phyloP scores from a whole-genome alignment of 2,329 filamentous ascomycete species.

The Neurospora sp. region DNA sequence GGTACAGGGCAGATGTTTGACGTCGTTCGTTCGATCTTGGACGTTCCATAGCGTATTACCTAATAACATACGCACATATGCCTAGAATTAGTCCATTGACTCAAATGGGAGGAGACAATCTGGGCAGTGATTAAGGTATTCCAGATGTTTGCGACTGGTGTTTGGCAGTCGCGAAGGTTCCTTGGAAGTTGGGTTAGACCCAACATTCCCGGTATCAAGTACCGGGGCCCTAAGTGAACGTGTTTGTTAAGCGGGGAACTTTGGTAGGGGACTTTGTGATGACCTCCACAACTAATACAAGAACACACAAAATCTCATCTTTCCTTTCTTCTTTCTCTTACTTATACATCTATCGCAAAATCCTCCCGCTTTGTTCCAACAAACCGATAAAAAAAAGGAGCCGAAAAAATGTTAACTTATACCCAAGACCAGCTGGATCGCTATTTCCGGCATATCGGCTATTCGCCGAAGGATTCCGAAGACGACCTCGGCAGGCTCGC shows the following conservation, averaged over 20 bases:
- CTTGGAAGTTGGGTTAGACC: background rate
- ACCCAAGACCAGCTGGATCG: slow-evolving; percentile 20
- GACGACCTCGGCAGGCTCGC: slow-evolving; percentile 22
- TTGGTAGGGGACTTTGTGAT: background rate
- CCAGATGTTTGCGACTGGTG: background rate
- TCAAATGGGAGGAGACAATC: background rate
- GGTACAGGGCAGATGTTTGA: background rate
- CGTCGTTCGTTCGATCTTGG: background rate
- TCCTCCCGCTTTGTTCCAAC: background rate
- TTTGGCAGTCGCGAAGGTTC: background rate
- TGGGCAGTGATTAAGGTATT: background rate
- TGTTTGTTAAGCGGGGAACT: background rate
- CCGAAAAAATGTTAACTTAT: slow-evolving; percentile 9
- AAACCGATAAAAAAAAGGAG: background rate
- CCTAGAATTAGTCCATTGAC: background rate
- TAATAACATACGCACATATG: background rate
- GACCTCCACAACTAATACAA: background rate
- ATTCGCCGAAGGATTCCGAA: slow-evolving; percentile 14
- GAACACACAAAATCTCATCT: background rate
- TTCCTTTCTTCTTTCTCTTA: background rate
- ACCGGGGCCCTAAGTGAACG: background rate
- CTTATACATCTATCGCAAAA: background rate
- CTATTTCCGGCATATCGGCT: slow-evolving; percentile 23
- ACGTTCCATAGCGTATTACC: background rate
- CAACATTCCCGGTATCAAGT: background rate